Base-by-base conservation (phyloP, 192 early-diverging fungal species). In the Phlyctochytrium arcticum region DNA sequence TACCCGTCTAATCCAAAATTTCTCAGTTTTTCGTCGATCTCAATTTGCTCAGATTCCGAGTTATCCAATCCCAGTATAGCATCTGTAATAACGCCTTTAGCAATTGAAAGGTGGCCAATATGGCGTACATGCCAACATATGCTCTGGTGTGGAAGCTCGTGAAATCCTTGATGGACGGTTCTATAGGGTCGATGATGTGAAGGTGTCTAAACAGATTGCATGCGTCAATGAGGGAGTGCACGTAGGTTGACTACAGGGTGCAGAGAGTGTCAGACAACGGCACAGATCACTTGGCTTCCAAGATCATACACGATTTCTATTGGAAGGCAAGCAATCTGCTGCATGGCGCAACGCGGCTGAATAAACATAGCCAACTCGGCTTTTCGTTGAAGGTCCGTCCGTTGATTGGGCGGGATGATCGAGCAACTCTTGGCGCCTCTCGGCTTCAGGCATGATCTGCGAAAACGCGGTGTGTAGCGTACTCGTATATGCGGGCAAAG, bases 1-100 rank as follows among this genome's bases (percentile, higher is more conserved):
- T n/a, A n/a, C n/a, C 70, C 32, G 23, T 63, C 12, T n/a, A 76
- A 59, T 33, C 71, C 71, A 37, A 67, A 70, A 2, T 60, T 60
- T 23, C 73, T 67, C n/a, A 73, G 42, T 3, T 30, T 7, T 10
- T 61, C 61, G 21, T 57, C 42, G 15, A 53, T 37, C 10, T 60
- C 48, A n/a, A n/a, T n/a, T n/a, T n/a, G n/a, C n/a, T n/a, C n/a
- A n/a, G n/a, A n/a, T n/a, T n/a, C n/a, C n/a, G n/a, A n/a, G n/a
- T n/a, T n/a, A n/a, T n/a, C 32, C 57, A 23, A 9, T 70, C 63
- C 9, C 35, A n/a, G 23, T 54, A 7, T 33, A 32, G 10, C 9
- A 42, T 32, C 50, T 35, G 33, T 26, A 35, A 24, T 54, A 6
- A 33, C 39, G 7, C 5, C 57, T 7, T 44, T n/a, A n/a, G n/a